phyloP scores from a whole-genome alignment of 306 rosid species.

The Cucurbita moschata region DNA sequence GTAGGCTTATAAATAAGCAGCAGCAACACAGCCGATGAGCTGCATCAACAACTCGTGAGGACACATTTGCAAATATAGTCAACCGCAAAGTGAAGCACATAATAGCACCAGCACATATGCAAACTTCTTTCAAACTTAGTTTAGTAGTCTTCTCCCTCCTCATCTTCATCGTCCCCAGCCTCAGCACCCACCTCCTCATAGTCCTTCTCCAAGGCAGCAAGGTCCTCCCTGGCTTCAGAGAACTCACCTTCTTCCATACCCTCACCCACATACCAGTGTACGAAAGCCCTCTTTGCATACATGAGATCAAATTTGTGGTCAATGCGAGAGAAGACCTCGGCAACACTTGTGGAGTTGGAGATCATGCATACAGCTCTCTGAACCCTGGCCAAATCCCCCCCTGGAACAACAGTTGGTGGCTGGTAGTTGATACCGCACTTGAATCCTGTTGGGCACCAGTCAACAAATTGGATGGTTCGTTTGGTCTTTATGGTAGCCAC shows the following conservation, averaged over 20 bases:
- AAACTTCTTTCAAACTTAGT: background rate
- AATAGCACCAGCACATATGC: background rate
- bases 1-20: background rate
- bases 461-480: background rate
- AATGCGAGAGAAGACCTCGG: constrained; percentile 76
- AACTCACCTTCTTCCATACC: constrained; percentile 89
- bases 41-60: background rate
- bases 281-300: constrained; percentile 93
- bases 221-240: constrained; percentile 92
- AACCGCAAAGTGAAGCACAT: background rate
- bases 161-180: constrained; percentile 67
- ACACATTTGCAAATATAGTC: background rate
- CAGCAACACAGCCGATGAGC: background rate
- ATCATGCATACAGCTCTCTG: constrained; percentile 95
- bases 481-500: background rate
- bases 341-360: constrained; percentile 80
- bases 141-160: constrained; percentile 56
- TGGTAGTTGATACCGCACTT: background rate
- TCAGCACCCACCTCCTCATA: constrained; percentile 82
- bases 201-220: constrained; percentile 88
- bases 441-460: background rate
- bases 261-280: constrained; percentile 92
- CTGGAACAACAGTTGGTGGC: background rate
- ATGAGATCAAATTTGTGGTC: constrained; percentile 79
- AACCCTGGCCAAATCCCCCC: background rate